These are phyloP conservation scores for Pseudonitzschia pungens DNA, from an alignment of 108 stramenopile species.

Conservation along the genomic window DNA sequence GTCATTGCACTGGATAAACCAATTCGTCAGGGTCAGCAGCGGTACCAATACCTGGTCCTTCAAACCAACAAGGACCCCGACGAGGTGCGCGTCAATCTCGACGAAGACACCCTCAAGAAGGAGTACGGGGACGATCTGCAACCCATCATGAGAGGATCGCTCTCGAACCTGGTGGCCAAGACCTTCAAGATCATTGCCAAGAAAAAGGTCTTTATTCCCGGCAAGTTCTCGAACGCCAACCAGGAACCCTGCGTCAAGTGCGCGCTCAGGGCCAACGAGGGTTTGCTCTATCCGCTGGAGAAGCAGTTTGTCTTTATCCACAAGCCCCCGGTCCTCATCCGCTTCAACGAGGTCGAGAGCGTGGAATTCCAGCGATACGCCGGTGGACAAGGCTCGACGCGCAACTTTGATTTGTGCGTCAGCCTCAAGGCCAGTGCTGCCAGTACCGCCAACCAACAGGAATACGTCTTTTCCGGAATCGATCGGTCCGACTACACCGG, in stretches of 20 bases:
- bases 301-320: constrained; percentile 99
- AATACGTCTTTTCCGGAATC: constrained; percentile 87
- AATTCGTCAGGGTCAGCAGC: constrained; percentile 97
- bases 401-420: constrained; percentile 92
- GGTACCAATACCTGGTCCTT: constrained; percentile 96
- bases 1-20: constrained; percentile 97
- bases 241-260: constrained; percentile 88
- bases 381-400: constrained; percentile 86
- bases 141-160: constrained; percentile 88
- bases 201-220: constrained; percentile 96
- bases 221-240: constrained; percentile 87
- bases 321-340: constrained; percentile 97
- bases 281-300: constrained; percentile 96
- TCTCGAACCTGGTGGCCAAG: constrained; percentile 96
- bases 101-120: constrained; percentile 88
- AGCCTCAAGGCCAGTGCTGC: constrained; percentile 56
- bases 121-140: constrained; percentile 89
- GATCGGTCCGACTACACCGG: constrained; percentile 87
- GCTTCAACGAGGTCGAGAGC: constrained; percentile 94
- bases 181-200: constrained; percentile 96
- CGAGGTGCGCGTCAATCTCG: constrained; percentile 87
- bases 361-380: constrained; percentile 97
- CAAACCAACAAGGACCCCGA: constrained; percentile 84
- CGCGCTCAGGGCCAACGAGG: constrained; percentile 92
- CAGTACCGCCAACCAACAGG: constrained; percentile 41